phyloP scores from a whole-genome alignment of 768 basidiomycete species.

The Calocybe gangraenosa region DNA sequence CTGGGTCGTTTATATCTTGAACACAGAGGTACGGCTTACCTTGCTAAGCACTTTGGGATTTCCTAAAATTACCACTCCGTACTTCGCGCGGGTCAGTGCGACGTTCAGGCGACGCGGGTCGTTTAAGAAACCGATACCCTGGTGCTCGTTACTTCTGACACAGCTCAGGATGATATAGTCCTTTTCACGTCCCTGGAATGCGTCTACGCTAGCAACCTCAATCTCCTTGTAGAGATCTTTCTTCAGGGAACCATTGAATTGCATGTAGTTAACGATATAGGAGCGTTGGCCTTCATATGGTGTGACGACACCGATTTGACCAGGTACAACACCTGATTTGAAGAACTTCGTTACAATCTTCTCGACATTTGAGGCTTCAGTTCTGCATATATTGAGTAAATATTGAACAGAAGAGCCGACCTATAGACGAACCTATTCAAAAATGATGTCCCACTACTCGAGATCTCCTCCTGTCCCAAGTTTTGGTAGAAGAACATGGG shows the following conservation, averaged over 20 bases:
- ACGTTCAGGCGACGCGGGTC: slow-evolving; percentile 96
- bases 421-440: slow-evolving; percentile 71
- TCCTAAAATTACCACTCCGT: slow-evolving; percentile 98
- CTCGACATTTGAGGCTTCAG: slow-evolving; percentile 98
- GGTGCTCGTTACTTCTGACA: slow-evolving; percentile 98
- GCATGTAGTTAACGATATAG: slow-evolving; percentile 99
- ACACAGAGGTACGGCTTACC: slow-evolving; percentile 39
- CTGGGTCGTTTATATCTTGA: background rate
- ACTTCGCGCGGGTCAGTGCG: slow-evolving; percentile 95
- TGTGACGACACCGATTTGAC: slow-evolving; percentile 96
- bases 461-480: slow-evolving; percentile 97
- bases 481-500: slow-evolving; percentile 99
- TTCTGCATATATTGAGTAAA: slow-evolving; percentile 41
- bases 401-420: background rate
- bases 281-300: slow-evolving; percentile 99
- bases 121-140: slow-evolving; percentile 98
- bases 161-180: slow-evolving; percentile 99
- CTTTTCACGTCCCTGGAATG: slow-evolving; percentile 99
- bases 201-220: slow-evolving; percentile 97
- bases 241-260: slow-evolving; percentile 98
- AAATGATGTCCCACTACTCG: slow-evolving; percentile 97
- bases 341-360: slow-evolving; percentile 99
- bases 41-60: slow-evolving; percentile 99
- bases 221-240: slow-evolving; percentile 99
- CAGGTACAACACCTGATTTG: slow-evolving; percentile 95